These are phyloP conservation scores for Phialophora tarda DNA, from an alignment of 2,329 filamentous ascomycete species.

Conservation along the genomic window DNA sequence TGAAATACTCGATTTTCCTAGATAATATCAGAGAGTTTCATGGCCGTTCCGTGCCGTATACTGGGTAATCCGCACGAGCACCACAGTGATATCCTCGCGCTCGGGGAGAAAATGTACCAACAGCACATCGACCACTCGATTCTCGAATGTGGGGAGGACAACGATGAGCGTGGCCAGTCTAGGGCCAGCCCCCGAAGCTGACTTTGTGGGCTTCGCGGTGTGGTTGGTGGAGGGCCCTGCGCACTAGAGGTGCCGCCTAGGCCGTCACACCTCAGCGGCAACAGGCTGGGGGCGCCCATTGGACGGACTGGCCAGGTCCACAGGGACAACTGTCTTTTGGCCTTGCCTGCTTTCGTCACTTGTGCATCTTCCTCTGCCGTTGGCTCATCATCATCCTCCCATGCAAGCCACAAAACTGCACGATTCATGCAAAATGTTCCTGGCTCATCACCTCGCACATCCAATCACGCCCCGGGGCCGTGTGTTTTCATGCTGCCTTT, in stretches of 20 bases:
- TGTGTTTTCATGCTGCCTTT: conserved; percentile 12
- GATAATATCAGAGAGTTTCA: not conserved
- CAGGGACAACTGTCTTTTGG: not conserved
- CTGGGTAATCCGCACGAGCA: not conserved
- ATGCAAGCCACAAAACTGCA: not conserved
- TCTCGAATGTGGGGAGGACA: conserved; percentile 4
- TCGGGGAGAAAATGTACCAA: not conserved
- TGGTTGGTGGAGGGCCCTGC: not conserved
- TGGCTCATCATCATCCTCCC: not conserved
- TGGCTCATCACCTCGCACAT: conserved; percentile 17
- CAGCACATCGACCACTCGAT: not conserved
- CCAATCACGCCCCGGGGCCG: conserved; percentile 13
- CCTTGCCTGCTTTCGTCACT: not conserved
- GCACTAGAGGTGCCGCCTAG: not conserved
- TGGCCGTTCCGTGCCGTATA: conserved; percentile 9
- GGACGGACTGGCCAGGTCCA: not conserved
- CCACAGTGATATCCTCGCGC: not conserved
- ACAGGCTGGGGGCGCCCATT: not conserved
- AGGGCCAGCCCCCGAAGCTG: not conserved
- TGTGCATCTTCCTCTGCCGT: not conserved
- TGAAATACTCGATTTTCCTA: not conserved
- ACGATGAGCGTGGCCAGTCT: not conserved
- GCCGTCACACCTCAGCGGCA: conserved; percentile 21
- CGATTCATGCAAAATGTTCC: conserved; percentile 18
- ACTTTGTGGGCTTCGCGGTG: not conserved